phyloP scores from a whole-genome alignment of 257 asterid species.

The Lavandula angustifolia region DNA sequence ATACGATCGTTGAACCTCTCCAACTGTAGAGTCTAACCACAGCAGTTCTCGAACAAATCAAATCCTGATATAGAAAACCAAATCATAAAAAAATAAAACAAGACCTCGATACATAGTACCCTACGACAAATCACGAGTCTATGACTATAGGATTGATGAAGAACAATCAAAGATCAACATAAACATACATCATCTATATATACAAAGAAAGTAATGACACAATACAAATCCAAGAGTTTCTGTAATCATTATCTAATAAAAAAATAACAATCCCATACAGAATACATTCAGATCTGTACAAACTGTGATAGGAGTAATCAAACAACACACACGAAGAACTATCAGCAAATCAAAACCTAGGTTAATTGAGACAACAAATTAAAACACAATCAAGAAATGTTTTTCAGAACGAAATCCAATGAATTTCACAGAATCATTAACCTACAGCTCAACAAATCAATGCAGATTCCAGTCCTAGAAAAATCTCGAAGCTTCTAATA shows the following conservation, averaged over 20 bases:
- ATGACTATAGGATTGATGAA: background rate
- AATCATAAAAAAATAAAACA: constrained; percentile 13
- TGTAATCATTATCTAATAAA: constrained; percentile 2
- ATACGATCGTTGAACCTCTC: constrained; percentile 20
- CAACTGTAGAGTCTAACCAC: constrained; percentile 13
- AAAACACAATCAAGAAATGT: constrained; percentile 23
- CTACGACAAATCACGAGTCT: background rate
- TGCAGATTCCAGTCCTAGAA: constrained; percentile 19
- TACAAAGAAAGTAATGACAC: constrained; percentile 13
- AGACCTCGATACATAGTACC: background rate
- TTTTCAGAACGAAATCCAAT: constrained; percentile 1
- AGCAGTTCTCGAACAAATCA: constrained; percentile 21
- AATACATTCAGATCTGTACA: constrained; percentile 39
- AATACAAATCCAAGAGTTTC: constrained; percentile 19
- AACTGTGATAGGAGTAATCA: background rate
- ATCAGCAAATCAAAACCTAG: constrained; percentile 26
- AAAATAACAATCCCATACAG: background rate
- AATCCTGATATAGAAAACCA: constrained; percentile 37
- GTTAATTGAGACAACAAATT: constrained; percentile 18
- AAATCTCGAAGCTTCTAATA: constrained; percentile 12
- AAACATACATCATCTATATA: background rate
- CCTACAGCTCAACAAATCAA: constrained; percentile 28
- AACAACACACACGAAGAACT: constrained; percentile 2
- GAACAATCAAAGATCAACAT: background rate
- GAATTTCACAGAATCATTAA: constrained; percentile 24